A percentile compares a stretch with the other conserved stretches of the same genome.
Evolutionary conservation across 2,329 filamentous ascomycete species (phyloP).

Genomic region (Cladophialophora immunda): DNA sequence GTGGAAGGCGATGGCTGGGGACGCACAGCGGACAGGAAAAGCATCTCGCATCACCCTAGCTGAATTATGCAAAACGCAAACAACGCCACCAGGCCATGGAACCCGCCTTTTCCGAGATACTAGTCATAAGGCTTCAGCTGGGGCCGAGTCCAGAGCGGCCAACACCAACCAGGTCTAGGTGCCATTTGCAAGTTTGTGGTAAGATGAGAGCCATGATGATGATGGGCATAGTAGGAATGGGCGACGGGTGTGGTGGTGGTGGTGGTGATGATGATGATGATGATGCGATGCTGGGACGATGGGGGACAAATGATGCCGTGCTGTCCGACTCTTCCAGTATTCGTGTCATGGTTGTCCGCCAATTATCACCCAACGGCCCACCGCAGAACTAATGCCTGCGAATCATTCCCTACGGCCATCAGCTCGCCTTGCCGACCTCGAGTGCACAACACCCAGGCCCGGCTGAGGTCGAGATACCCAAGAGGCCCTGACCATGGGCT

Average conservation of each 20-base stretch:
- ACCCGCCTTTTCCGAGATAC: neutral
- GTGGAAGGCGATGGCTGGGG: neutral
- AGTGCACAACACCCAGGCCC: slow-evolving; percentile 1
- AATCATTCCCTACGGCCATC: slow-evolving; percentile 9
- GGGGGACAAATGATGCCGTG: slow-evolving; percentile 16
- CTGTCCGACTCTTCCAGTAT: neutral
- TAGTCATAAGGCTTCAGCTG: slow-evolving; percentile 23
- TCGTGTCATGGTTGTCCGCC: slow-evolving; percentile 7
- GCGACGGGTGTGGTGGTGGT: neutral
- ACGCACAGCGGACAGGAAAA: neutral
- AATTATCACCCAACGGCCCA: neutral
- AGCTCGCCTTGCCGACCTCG: neutral
- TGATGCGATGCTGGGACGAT: neutral
- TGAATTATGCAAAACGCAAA: slow-evolving; percentile 7
- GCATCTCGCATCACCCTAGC: slow-evolving; percentile 5
- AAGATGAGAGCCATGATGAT: slow-evolving; percentile 1
- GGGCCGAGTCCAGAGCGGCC: neutral
- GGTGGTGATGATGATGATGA: neutral
- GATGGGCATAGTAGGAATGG: neutral
- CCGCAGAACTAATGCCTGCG: slow-evolving; percentile 5
- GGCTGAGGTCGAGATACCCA: slow-evolving; percentile 13
- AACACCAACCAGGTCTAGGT: neutral
- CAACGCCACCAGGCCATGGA: slow-evolving; percentile 6
- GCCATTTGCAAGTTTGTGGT: neutral
- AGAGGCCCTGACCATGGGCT: neutral